Percentiles rank a stretch among this genome's conserved stretches.
Conservation (phyloP, 495 filamentous ascomycete species). For the Xylaria longipes region DNA sequence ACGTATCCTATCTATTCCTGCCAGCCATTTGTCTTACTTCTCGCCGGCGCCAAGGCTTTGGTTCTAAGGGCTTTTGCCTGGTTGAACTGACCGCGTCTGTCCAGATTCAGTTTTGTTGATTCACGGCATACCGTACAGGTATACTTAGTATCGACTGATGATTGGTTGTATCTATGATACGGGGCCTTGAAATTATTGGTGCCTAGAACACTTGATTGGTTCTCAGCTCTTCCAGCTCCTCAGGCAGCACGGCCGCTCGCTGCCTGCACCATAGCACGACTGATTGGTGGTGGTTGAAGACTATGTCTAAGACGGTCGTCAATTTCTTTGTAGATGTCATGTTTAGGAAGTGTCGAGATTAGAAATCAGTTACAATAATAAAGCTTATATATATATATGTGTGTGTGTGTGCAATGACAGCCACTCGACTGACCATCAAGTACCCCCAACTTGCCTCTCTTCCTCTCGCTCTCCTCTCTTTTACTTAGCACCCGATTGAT, state of each 20-base stretch:
- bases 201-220: constrained; percentile 3
- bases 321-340: no score
- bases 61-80: not conserved
- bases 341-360: not conserved
- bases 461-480: not conserved
- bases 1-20: not conserved
- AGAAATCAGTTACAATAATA: not conserved
- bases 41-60: not conserved
- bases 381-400: not conserved
- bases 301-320: not conserved
- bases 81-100: not conserved
- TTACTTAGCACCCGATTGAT: no score
- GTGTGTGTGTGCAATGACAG: no score
- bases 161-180: no score
- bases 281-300: not conserved
- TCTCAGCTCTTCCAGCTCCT: not conserved
- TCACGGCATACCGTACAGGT: not conserved
- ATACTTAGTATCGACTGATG: no score
- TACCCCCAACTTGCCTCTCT: not conserved
- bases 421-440: not conserved
- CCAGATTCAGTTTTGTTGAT: not conserved
- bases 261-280: not conserved
- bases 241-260: not conserved
- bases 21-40: not conserved
- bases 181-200: not conserved